A percentile compares a stretch with the other conserved stretches of the same genome.
phyloP scores from a whole-genome alignment of 2,329 filamentous ascomycete species.

The Drechslerella coelobrocha region DNA sequence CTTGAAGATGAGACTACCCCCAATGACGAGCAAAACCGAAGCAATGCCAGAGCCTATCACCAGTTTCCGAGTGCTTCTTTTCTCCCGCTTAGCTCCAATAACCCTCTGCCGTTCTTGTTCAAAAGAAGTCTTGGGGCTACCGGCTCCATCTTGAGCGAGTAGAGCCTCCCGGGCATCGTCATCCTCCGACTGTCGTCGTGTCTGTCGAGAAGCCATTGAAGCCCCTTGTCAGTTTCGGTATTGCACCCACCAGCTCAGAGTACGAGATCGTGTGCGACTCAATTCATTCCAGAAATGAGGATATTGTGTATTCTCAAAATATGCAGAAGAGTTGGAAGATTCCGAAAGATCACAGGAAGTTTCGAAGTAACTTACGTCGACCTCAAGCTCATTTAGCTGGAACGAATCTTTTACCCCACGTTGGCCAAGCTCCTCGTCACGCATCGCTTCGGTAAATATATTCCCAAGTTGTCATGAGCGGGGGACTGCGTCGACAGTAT shows the following conservation, averaged over 20 bases:
- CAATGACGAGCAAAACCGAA: conserved; percentile 13
- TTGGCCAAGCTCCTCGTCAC: conserved; percentile 27
- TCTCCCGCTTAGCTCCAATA: neutral
- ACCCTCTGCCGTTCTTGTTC: conserved; percentile 18
- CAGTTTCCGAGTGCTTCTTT: conserved; percentile 17
- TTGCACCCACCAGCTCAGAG: neutral
- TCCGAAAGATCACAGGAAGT: too few species aligned
- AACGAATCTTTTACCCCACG: conserved; percentile 22
- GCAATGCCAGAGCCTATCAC: conserved; percentile 13
- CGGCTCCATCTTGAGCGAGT: conserved; percentile 14
- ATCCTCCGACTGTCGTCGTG: conserved; percentile 17
- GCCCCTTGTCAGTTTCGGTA: neutral
- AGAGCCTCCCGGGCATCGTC: conserved; percentile 25
- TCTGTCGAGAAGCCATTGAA: conserved; percentile 33
- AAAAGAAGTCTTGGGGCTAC: conserved; percentile 19
- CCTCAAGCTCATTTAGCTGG: conserved; percentile 18
- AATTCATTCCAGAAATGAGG: too few species aligned
- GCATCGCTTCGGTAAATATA: conserved; percentile 30
- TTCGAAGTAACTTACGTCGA: conserved; percentile 18
- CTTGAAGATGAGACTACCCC: conserved; percentile 12
- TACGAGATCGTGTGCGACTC: neutral
- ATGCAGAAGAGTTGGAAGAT: too few species aligned
- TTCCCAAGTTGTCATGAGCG: conserved; percentile 3
- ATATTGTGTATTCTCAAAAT: neutral
- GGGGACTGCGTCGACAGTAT: neutral